Conservation (phyloP, 2,329 filamentous ascomycete species). For the Diplocarpon rosae region DNA sequence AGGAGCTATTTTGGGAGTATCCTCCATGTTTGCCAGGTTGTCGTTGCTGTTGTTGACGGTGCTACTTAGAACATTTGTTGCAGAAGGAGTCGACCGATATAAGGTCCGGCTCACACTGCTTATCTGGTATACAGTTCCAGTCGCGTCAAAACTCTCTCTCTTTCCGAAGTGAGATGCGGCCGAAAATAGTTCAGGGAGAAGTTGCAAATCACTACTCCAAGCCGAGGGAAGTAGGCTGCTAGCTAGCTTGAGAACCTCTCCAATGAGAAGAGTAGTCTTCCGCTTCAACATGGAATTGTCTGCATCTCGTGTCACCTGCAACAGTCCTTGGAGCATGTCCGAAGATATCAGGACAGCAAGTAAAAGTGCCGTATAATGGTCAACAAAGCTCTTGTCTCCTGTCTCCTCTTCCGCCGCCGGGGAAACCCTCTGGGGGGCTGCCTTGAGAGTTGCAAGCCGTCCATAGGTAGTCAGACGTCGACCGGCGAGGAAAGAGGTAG, state of each 20-base stretch:
- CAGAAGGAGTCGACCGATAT: slow-evolving; percentile 59
- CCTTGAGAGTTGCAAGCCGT: slow-evolving; percentile 76
- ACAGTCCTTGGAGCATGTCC: slow-evolving; percentile 53
- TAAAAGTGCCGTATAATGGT: slow-evolving; percentile 86
- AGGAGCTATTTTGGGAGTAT: slow-evolving; percentile 41
- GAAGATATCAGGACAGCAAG: slow-evolving; percentile 76
- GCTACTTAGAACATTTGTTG: slow-evolving; percentile 17
- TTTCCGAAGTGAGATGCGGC: slow-evolving; percentile 62
- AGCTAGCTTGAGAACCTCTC: slow-evolving; percentile 82
- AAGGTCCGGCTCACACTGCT: slow-evolving; percentile 93
- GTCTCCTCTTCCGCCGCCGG: slow-evolving; percentile 51
- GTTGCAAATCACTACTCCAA: slow-evolving; percentile 76
- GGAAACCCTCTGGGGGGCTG: slow-evolving; percentile 37
- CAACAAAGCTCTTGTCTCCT: slow-evolving; percentile 73
- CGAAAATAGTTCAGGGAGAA: slow-evolving; percentile 75
- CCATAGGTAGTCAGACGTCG: slow-evolving; percentile 90
- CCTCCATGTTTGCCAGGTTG: slow-evolving; percentile 42
- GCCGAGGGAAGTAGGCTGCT: slow-evolving; percentile 72
- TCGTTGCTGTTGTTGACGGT: slow-evolving; percentile 30
- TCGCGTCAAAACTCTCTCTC: slow-evolving; percentile 67
- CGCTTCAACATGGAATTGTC: slow-evolving; percentile 64
- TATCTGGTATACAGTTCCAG: slow-evolving; percentile 91
- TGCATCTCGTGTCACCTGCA: slow-evolving; percentile 56
- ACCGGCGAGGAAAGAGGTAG: slow-evolving; percentile 87
- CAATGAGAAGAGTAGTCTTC: slow-evolving; percentile 82